Evolutionary conservation across 2,329 filamentous ascomycete genomes (phyloP).

Genomic region (Trichoderma afroharzianum): DNA sequence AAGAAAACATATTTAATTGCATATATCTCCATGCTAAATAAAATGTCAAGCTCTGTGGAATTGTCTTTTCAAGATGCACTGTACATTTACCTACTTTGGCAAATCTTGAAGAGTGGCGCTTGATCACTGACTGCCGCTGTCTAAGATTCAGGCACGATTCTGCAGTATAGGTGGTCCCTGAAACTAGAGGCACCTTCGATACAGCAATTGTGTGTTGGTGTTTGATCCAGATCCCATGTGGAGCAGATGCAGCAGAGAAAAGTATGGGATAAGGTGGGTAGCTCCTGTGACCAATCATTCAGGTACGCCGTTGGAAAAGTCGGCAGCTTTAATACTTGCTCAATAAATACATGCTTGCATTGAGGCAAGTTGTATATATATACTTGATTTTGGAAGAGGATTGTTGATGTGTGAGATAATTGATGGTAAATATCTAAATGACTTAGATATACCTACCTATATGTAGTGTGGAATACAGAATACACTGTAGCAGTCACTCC

Average conservation of each 20-base stretch:
- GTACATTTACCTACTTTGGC: neutral
- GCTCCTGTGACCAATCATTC: neutral
- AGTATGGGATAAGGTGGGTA: neutral
- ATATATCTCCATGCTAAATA: neutral
- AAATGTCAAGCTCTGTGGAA: rapidly evolving
- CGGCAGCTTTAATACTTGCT: neutral
- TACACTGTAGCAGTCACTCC: neutral
- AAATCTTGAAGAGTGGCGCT: neutral
- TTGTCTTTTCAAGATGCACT: neutral
- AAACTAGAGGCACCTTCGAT: neutral
- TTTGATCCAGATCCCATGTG: neutral
- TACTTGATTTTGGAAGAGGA: too few relatives aligned
- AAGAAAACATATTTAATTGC: neutral
- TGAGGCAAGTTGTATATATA: too few relatives aligned
- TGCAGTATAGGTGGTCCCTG: neutral
- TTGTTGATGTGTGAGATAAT: neutral
- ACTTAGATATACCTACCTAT: neutral
- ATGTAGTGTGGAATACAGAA: neutral
- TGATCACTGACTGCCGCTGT: neutral
- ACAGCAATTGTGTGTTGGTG: too few relatives aligned
- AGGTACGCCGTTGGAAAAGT: neutral
- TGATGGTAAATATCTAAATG: neutral
- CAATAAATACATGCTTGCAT: neutral
- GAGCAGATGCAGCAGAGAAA: neutral
- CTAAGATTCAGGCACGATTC: neutral